A percentile compares a stretch with the other conserved stretches of the same genome.
phyloP scores from a whole-genome alignment of 2,329 filamentous ascomycete species.

The Tolypocladium inflatum region DNA sequence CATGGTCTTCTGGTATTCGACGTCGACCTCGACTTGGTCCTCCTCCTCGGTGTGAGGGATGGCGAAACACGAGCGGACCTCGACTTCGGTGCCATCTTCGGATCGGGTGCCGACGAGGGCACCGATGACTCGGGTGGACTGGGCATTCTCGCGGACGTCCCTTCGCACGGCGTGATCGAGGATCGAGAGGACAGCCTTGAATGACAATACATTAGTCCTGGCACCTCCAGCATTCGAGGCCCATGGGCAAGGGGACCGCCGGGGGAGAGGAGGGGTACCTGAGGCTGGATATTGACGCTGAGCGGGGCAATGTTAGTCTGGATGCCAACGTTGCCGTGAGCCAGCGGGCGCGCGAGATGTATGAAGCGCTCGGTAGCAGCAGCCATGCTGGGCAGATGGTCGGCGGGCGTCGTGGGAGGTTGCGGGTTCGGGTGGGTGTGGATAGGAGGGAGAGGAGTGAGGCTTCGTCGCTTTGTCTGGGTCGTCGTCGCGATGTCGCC shows the following conservation, averaged over 20 bases:
- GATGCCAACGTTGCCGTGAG: slow-evolving; percentile 68
- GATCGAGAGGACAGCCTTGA: slow-evolving; percentile 61
- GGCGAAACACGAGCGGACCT: slow-evolving; percentile 93
- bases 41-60: slow-evolving; percentile 97
- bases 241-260: slow-evolving; percentile 1
- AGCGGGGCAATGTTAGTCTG: slow-evolving; percentile 85
- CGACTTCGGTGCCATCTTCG: slow-evolving; percentile 94
- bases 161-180: slow-evolving; percentile 91
- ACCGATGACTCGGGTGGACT: slow-evolving; percentile 93
- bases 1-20: slow-evolving; percentile 99
- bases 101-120: slow-evolving; percentile 87
- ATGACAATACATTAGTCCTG: background rate
- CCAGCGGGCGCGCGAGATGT: slow-evolving; percentile 86
- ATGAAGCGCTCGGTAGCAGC: slow-evolving; percentile 75
- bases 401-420: slow-evolving; percentile 11
- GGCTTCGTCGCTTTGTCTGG: slow-evolving; percentile 14
- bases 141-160: slow-evolving; percentile 56
- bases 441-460: slow-evolving; percentile 7
- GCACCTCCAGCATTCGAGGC: background rate
- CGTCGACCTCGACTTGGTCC: slow-evolving; percentile 98
- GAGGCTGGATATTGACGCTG: slow-evolving; percentile 88
- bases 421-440: slow-evolving; percentile 9
- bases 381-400: slow-evolving; percentile 60
- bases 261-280: slow-evolving; percentile 48
- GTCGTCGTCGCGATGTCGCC: slow-evolving; percentile 21